A percentile compares a stretch with the other conserved stretches of the same genome.
Conservation (phyloP, 495 filamentous ascomycete species). For the Immersiella caudata region DNA sequence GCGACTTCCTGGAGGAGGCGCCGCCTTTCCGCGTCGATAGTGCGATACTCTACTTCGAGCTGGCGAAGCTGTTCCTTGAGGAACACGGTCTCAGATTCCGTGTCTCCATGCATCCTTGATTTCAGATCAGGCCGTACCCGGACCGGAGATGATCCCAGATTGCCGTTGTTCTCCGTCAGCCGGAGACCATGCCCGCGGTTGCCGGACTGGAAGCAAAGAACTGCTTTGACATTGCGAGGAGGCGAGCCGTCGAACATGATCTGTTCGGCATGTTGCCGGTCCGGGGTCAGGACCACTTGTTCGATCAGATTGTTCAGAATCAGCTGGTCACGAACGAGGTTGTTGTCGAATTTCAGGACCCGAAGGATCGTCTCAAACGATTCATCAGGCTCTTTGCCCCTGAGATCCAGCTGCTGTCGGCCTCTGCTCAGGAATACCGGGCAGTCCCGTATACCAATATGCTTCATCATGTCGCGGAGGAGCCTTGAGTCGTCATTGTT, state of each 20-base stretch:
- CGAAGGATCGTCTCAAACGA: conserved; percentile 76
- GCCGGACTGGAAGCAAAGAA: conserved; percentile 62
- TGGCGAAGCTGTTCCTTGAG: conserved; percentile 46
- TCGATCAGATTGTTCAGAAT: conserved; percentile 85
- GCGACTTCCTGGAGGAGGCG: conserved; percentile 60
- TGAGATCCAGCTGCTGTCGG: conserved; percentile 58
- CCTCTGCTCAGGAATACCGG: conserved; percentile 69
- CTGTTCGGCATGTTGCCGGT: conserved; percentile 63
- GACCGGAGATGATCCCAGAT: conserved; percentile 38
- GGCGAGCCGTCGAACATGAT: conserved; percentile 67
- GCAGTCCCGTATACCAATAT: conserved; percentile 52
- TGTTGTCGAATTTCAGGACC: conserved; percentile 79
- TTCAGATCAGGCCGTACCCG: conserved; percentile 34
- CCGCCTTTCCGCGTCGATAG: conserved; percentile 40
- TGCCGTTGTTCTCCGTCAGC: conserved; percentile 58
- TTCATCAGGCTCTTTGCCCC: conserved; percentile 70
- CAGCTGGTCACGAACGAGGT: conserved; percentile 73
- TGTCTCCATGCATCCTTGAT: conserved; percentile 81
- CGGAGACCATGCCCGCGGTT: conserved; percentile 65
- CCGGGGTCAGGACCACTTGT: conserved; percentile 76
- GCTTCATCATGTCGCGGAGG: conserved; percentile 65
- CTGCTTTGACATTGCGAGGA: conserved; percentile 72
- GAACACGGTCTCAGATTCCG: conserved; percentile 65
- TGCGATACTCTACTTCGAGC: conserved; percentile 47
- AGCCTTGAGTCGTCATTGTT: conserved; percentile 68